Conservation (phyloP, 208 protist species). For the Leishmania tarentolae region DNA sequence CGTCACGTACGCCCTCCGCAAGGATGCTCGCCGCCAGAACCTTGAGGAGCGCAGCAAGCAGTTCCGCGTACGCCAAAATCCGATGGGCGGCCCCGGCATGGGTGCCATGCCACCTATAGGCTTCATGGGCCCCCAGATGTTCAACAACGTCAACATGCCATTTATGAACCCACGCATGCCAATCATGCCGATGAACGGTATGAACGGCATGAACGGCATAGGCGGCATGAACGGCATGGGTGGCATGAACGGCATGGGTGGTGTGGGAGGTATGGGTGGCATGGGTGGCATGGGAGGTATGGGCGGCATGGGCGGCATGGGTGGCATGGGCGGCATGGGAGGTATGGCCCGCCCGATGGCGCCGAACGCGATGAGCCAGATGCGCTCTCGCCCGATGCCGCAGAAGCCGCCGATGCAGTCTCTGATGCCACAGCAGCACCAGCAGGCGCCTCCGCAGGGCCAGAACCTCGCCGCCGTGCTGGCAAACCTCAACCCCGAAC, state of each 20-base stretch:
- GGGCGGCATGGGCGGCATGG: constrained; percentile 31
- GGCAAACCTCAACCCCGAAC: constrained; percentile 68
- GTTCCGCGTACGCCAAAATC: constrained; percentile 75
- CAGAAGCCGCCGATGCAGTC: constrained; percentile 72
- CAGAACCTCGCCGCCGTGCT: constrained; percentile 78
- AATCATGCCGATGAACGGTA: constrained; percentile 72
- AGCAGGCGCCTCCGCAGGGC: constrained; percentile 40
- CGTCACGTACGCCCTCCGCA: constrained; percentile 97
- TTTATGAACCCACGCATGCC: constrained; percentile 80
- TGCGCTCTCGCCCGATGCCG: constrained; percentile 56
- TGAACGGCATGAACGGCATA: constrained; percentile 41
- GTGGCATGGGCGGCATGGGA: constrained; percentile 50
- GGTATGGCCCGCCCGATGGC: constrained; percentile 40
- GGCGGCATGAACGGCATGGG: constrained; percentile 23
- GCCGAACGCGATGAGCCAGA: constrained; percentile 79
- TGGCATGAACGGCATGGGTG: constrained; percentile 37
- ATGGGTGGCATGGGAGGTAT: constrained; percentile 43
- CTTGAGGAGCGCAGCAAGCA: constrained; percentile 92
- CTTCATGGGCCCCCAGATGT: constrained; percentile 58
- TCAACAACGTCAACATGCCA: constrained; percentile 70
- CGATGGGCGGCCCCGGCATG: constrained; percentile 67
- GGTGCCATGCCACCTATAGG: constrained; percentile 41
- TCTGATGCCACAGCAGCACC: constrained; percentile 61
- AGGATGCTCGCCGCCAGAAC: constrained; percentile 95
- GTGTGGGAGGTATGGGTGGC: constrained; percentile 36